phyloP scores from a whole-genome alignment of 129 eudicot species.

The Helichrysum umbraculigerum region DNA sequence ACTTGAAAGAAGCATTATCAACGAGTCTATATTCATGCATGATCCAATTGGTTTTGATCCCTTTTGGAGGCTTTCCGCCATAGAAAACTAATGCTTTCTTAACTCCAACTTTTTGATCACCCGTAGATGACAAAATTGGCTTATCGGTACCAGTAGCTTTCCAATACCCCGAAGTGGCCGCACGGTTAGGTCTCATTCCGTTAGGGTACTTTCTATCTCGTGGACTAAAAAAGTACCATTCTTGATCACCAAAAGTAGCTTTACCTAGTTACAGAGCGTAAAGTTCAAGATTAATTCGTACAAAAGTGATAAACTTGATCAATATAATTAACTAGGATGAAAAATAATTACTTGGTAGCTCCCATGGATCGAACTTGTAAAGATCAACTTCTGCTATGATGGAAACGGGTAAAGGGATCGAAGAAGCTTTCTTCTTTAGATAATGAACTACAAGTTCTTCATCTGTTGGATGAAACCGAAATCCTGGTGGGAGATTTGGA shows the following conservation, averaged over 20 bases:
- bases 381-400: constrained; percentile 57
- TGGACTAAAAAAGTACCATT: constrained; percentile 65
- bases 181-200: constrained; percentile 65
- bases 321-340: neutral
- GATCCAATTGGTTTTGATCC: constrained; percentile 65
- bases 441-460: constrained; percentile 43
- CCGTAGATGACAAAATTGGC: constrained; percentile 44
- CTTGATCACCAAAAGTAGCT: constrained; percentile 64
- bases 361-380: constrained; percentile 59
- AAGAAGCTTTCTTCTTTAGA: constrained; percentile 40
- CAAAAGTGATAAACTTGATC: neutral
- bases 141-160: constrained; percentile 66
- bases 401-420: constrained; percentile 42
- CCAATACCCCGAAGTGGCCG: constrained; percentile 71
- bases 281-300: neutral
- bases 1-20: constrained; percentile 35
- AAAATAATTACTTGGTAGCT: constrained; percentile 47
- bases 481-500: constrained; percentile 46
- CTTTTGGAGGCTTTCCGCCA: constrained; percentile 67
- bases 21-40: constrained; percentile 63
- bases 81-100: constrained; percentile 64
- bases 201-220: constrained; percentile 66
- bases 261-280: constrained; percentile 20
- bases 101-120: constrained; percentile 54
- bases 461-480: constrained; percentile 41